phyloP scores from a whole-genome alignment of 352 stramenopile genomes.

The Pythium myriotylum region DNA sequence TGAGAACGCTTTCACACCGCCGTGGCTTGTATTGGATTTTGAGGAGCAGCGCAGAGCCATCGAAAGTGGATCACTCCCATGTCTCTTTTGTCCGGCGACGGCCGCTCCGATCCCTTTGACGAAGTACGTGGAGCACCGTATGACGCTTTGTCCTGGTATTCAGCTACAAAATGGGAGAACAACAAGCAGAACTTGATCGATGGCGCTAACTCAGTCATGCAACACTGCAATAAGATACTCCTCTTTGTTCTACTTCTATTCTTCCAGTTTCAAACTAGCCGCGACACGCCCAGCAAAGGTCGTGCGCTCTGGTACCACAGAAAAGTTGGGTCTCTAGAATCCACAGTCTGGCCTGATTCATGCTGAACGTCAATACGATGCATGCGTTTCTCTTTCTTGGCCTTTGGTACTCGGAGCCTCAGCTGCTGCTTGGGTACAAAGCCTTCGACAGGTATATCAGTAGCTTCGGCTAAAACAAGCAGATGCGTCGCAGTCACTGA shows the following conservation, averaged over 20 bases:
- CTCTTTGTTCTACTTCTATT: neutral
- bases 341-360: neutral
- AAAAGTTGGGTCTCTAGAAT: slow-evolving; percentile 1
- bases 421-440: slow-evolving; percentile 70
- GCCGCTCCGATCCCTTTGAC: neutral
- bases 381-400: slow-evolving; percentile 16
- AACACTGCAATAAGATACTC: neutral
- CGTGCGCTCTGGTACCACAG: slow-evolving; percentile 22
- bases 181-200: too few relatives aligned
- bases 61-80: neutral
- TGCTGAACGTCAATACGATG: slow-evolving; percentile 18
- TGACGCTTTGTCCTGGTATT: neutral
- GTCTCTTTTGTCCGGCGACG: neutral
- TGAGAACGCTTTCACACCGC: slow-evolving; percentile 7
- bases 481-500: slow-evolving; percentile 57
- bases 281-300: slow-evolving; percentile 10
- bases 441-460: slow-evolving; percentile 33
- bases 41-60: neutral
- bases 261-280: slow-evolving; percentile 5
- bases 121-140: slow-evolving; percentile 11
- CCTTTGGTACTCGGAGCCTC: slow-evolving; percentile 51
- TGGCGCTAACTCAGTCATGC: too few relatives aligned
- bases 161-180: too few relatives aligned
- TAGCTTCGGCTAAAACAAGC: slow-evolving; percentile 43
- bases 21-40: slow-evolving; percentile 1